phyloP scores from a whole-genome alignment of 163 green algal genomes.

The Scenedesmus sp. region DNA sequence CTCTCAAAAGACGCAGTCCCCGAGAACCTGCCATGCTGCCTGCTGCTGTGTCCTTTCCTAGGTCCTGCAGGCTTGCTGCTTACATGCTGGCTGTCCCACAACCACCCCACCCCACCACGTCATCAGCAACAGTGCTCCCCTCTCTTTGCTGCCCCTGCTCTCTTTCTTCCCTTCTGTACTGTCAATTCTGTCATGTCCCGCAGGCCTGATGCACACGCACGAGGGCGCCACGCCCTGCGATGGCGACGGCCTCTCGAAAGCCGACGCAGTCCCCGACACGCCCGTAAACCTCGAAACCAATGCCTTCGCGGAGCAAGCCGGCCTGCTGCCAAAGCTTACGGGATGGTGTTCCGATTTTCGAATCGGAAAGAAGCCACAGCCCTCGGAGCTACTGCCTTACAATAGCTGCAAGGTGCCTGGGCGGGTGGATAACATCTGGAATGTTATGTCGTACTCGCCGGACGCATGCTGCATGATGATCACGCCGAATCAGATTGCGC shows the following conservation, averaged over 20 bases:
- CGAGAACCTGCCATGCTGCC: background rate
- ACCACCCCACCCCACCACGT: too few relatives aligned
- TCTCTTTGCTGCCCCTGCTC: too few relatives aligned
- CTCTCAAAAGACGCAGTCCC: conserved; percentile 10
- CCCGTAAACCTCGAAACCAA: background rate
- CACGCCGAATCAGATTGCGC: conserved; percentile 14
- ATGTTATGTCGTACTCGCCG: conserved; percentile 7
- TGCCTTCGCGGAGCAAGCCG: background rate
- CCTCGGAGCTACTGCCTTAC: background rate
- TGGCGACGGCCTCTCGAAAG: background rate
- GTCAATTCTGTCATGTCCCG: background rate
- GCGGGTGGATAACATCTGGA: background rate
- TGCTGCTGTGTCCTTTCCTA: too few relatives aligned
- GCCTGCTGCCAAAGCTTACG: background rate
- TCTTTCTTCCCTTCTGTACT: background rate
- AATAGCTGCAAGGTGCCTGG: background rate
- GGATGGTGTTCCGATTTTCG: conserved; percentile 1
- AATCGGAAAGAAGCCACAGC: background rate
- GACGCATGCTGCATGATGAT: conserved; percentile 24
- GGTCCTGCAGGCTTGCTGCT: too few relatives aligned
- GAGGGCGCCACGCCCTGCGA: background rate
- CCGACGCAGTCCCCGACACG: background rate
- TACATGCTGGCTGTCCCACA: too few relatives aligned
- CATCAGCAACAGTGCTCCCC: too few relatives aligned
- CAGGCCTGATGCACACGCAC: conserved; percentile 1